These are phyloP conservation scores for Adansonia digitata DNA, from an alignment of 345 rosid species.

Conservation along the genomic window DNA sequence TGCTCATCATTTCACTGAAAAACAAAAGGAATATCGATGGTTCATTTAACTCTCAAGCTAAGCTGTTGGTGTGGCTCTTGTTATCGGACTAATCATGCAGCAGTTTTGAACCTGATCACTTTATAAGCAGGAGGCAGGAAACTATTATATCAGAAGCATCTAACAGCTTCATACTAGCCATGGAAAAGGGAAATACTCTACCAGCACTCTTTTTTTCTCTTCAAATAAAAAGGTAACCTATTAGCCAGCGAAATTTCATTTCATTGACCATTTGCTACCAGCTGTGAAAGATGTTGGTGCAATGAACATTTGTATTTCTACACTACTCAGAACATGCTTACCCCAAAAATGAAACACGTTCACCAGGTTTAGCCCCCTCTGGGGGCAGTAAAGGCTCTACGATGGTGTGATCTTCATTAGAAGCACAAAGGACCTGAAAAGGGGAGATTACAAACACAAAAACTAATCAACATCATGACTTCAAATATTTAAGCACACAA, in stretches of 20 bases:
- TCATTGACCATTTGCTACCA: no score
- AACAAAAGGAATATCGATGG: neutral
- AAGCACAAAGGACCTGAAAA: constrained; percentile 85
- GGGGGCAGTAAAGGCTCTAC: constrained; percentile 89
- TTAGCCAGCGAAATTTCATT: no score
- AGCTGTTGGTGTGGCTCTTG: neutral
- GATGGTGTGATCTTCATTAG: constrained; percentile 67
- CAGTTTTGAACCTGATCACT: no score
- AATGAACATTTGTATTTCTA: constrained; percentile 8
- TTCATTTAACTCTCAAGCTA: neutral
- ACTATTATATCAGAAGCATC: no score
- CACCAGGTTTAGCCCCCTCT: constrained; percentile 74
- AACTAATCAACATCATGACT: neutral
- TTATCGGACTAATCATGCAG: neutral
- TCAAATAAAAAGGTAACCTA: no score
- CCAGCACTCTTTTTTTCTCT: no score
- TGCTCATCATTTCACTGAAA: neutral
- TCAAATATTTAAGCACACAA: neutral
- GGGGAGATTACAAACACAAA: constrained; percentile 13
- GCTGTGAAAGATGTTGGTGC: neutral
- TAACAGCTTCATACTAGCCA: no score
- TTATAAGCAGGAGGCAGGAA: no score
- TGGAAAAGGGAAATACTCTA: no score
- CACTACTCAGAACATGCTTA: constrained; percentile 23
- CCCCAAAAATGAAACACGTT: constrained; percentile 70